phyloP scores from a whole-genome alignment of 345 rosid genomes.

The Rhizophora apiculata region DNA sequence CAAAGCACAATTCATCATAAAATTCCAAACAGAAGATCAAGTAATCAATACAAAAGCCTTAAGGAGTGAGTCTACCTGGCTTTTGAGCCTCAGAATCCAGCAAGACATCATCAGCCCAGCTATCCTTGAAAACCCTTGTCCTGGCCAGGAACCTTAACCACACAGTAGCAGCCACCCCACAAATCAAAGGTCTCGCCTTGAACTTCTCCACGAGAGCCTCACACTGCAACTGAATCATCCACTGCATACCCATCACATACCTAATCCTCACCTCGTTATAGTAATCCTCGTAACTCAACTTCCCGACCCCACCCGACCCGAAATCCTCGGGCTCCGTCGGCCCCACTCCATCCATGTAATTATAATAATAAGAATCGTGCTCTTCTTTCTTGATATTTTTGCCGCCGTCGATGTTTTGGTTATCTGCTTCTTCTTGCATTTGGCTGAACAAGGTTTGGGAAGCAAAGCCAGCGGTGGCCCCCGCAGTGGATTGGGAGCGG shows the following conservation, averaged over 20 bases:
- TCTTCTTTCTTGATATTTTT: constrained; percentile 21
- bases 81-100: constrained; percentile 48
- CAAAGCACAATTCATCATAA: not conserved
- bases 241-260: constrained; percentile 62
- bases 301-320: constrained; percentile 19
- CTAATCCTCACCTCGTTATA: constrained; percentile 60
- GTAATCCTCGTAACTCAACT: constrained; percentile 48
- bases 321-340: constrained; percentile 55
- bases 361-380: not conserved
- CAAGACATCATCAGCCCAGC: constrained; percentile 59
- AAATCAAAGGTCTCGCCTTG: constrained; percentile 54
- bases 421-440: constrained; percentile 22
- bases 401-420: not conserved
- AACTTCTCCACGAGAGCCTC: constrained; percentile 63
- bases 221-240: constrained; percentile 68
- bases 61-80: constrained; percentile 25
- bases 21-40: not conserved
- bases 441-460: constrained; percentile 43
- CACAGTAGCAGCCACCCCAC: constrained; percentile 52
- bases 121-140: constrained; percentile 47
- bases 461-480: constrained; percentile 24
- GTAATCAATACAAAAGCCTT: not conserved
- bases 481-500: constrained; percentile 13
- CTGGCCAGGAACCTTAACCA: constrained; percentile 52
- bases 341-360: constrained; percentile 21